These are phyloP conservation scores for Pseudoperonospora humuli DNA, from an alignment of 352 stramenopile genomes.

Conservation along the genomic window DNA sequence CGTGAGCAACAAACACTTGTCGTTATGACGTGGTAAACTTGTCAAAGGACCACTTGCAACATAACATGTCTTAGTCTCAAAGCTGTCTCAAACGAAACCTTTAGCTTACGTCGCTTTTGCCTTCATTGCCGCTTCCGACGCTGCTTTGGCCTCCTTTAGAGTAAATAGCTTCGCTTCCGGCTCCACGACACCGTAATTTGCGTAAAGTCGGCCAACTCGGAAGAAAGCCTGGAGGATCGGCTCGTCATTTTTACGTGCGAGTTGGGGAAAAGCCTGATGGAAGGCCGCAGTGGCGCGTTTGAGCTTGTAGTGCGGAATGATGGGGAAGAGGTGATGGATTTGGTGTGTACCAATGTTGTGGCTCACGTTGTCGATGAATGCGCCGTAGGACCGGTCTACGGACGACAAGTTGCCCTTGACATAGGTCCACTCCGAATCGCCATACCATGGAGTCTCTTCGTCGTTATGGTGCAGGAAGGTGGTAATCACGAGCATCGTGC, in stretches of 20 bases:
- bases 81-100: constrained; percentile 15
- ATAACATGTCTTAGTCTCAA: constrained; percentile 14
- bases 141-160: constrained; percentile 46
- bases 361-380: constrained; percentile 74
- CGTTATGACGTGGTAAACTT: constrained; percentile 1
- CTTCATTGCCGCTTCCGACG: constrained; percentile 24
- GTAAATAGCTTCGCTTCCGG: constrained; percentile 57
- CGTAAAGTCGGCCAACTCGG: constrained; percentile 52
- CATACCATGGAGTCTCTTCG: constrained; percentile 78
- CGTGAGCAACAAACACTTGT: too few species aligned
- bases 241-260: constrained; percentile 60
- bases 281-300: constrained; percentile 54
- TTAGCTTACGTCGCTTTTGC: constrained; percentile 21
- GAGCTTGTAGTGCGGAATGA: constrained; percentile 84
- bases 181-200: constrained; percentile 63
- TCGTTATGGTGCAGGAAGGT: constrained; percentile 83
- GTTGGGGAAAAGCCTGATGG: constrained; percentile 56
- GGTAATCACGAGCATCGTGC: constrained; percentile 72
- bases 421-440: constrained; percentile 77
- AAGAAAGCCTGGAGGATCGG: constrained; percentile 63
- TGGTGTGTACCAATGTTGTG: constrained; percentile 86
- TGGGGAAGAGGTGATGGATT: constrained; percentile 82
- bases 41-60: constrained; percentile 2
- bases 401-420: constrained; percentile 79
- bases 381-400: constrained; percentile 73